phyloP scores from a whole-genome alignment of 805 yeast genomes.

The Candida ascalaphidarum region DNA sequence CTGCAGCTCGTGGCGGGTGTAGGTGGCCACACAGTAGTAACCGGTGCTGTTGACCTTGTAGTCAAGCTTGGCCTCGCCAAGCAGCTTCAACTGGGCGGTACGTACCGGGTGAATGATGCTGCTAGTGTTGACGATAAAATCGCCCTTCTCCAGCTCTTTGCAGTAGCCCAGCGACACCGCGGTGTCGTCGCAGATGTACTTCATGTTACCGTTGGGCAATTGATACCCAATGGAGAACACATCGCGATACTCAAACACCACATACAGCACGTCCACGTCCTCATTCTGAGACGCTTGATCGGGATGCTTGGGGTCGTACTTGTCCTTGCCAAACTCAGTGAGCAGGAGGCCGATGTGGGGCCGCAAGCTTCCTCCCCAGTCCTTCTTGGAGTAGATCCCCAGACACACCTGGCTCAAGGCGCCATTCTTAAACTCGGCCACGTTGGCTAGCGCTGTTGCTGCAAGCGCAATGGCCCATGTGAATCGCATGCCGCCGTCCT shows the following conservation, averaged over 20 bases:
- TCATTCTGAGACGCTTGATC: constrained; percentile 20
- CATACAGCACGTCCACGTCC: constrained; percentile 47
- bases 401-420: constrained; percentile 62
- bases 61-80: constrained; percentile 52
- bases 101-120: constrained; percentile 51
- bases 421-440: constrained; percentile 39
- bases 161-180: constrained; percentile 56
- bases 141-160: constrained; percentile 42
- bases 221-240: constrained; percentile 54
- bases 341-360: constrained; percentile 38
- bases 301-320: constrained; percentile 13
- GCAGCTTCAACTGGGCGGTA: constrained; percentile 45
- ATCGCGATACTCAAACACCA: constrained; percentile 81
- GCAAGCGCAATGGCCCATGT: too few species aligned
- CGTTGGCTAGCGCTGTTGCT: constrained; percentile 23
- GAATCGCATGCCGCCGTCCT: too few species aligned
- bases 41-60: constrained; percentile 74
- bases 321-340: constrained; percentile 17
- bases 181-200: constrained; percentile 68
- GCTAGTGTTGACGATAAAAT: constrained; percentile 49
- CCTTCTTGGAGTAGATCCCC: constrained; percentile 81
- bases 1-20: constrained; percentile 29
- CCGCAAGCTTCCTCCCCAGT: constrained; percentile 75
- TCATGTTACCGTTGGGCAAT: constrained; percentile 32
- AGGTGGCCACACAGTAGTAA: constrained; percentile 83